Evolutionary conservation across 2,329 filamentous ascomycete species (phyloP).

Genomic region (Nigrospora oryzae): DNA sequence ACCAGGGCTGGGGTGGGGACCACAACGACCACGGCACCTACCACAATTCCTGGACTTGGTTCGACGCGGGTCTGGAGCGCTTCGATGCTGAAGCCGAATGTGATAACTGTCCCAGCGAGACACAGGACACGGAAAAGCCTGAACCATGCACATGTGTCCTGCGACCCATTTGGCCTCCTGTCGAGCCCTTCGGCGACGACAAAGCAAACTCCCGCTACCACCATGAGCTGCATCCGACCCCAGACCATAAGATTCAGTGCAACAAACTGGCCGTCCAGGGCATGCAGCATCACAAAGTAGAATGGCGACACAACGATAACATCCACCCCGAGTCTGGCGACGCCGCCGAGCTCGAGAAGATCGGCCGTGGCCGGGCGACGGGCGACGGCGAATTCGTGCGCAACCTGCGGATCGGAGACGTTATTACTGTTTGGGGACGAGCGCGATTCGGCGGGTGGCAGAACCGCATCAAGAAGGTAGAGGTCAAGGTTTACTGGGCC

Average conservation of each 20-base stretch:
- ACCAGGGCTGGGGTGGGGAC: slow-evolving; percentile 48
- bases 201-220: slow-evolving; percentile 17
- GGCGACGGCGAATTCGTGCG: slow-evolving; percentile 48
- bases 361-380: slow-evolving; percentile 42
- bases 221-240: slow-evolving; percentile 24
- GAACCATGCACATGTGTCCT: slow-evolving; percentile 16
- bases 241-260: slow-evolving; percentile 36
- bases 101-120: slow-evolving; percentile 10
- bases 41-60: slow-evolving; percentile 49
- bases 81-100: slow-evolving; percentile 30
- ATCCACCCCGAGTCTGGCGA: slow-evolving; percentile 31
- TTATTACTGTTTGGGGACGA: slow-evolving; percentile 54
- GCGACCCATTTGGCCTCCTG: slow-evolving; percentile 18
- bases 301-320: slow-evolving; percentile 45
- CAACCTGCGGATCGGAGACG: slow-evolving; percentile 47
- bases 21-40: slow-evolving; percentile 27
- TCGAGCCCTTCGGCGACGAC: slow-evolving; percentile 5
- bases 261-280: slow-evolving; percentile 29
- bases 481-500: slow-evolving; percentile 52
- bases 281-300: slow-evolving; percentile 34
- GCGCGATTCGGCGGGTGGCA: slow-evolving; percentile 46
- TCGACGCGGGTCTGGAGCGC: slow-evolving; percentile 52
- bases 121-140: not conserved
- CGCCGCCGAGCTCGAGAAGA: slow-evolving; percentile 24
- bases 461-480: slow-evolving; percentile 40